Evolutionary conservation across 352 stramenopile genomes (phyloP).

Genomic region (Globisporangium middletonii): DNA sequence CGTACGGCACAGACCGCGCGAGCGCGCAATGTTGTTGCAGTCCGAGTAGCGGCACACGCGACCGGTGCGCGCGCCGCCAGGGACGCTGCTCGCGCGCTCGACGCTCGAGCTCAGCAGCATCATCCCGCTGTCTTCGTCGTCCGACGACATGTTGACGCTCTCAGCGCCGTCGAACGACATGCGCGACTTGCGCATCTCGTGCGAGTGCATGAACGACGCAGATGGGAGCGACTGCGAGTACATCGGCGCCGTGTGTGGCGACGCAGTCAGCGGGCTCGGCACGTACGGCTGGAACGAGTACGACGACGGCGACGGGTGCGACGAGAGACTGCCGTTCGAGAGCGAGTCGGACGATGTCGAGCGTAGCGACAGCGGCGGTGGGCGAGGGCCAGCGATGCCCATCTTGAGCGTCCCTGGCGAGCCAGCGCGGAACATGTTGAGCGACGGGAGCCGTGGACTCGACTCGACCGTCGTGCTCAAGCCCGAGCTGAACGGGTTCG

Average conservation of each 20-base stretch:
- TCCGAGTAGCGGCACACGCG: constrained; percentile 76
- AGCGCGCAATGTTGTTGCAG: constrained; percentile 84
- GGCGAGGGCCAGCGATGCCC: constrained; percentile 44
- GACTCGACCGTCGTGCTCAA: constrained; percentile 46
- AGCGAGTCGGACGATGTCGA: constrained; percentile 52
- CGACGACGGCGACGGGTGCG: constrained; percentile 19
- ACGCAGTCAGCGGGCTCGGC: constrained; percentile 19
- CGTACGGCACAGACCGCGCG: constrained; percentile 64
- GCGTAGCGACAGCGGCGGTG: constrained; percentile 50
- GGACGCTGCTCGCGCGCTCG: constrained; percentile 17
- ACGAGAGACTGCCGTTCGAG: constrained; percentile 26
- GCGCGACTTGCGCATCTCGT: constrained; percentile 23
- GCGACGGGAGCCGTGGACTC: constrained; percentile 57
- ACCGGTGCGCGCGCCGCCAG: constrained; percentile 37
- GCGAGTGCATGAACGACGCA: constrained; percentile 55
- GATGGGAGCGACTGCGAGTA: constrained; percentile 72
- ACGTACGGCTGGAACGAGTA: constrained; percentile 39
- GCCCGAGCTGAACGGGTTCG: constrained; percentile 45
- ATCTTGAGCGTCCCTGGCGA: constrained; percentile 60
- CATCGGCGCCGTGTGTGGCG: constrained; percentile 24
- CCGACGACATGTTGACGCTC: constrained; percentile 56
- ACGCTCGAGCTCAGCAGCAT: constrained; percentile 70
- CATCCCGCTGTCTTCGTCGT: constrained; percentile 66
- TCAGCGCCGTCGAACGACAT: constrained; percentile 62
- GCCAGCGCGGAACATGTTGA: constrained; percentile 62